Evolutionary conservation across 2,329 filamentous ascomycete genomes (phyloP).

Genomic region (Botryotinia narcissicola): DNA sequence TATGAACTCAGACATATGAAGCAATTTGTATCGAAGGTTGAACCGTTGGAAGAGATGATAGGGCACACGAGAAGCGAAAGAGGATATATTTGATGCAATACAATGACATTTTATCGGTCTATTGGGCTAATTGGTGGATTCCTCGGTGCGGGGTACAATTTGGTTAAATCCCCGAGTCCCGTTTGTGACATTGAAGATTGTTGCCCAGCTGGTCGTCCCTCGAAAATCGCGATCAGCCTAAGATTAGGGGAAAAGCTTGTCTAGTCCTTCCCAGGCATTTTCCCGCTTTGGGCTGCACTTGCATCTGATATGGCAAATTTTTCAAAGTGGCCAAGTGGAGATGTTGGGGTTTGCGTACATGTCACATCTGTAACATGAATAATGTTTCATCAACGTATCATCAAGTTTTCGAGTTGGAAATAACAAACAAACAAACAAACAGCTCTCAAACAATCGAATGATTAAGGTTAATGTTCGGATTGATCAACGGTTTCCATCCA

Average conservation of each 20-base stretch:
- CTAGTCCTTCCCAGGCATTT: background rate
- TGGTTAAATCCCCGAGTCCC: conserved; percentile 7
- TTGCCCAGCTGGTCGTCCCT: conserved; percentile 4
- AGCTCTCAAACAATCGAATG: background rate
- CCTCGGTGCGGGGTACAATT: conserved; percentile 5
- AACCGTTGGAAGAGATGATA: background rate
- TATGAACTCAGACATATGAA: background rate
- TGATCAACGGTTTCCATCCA: background rate
- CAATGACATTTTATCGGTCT: background rate
- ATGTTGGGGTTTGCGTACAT: background rate
- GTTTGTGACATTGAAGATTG: conserved; percentile 1
- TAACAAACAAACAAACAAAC: background rate
- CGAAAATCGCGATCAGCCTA: background rate
- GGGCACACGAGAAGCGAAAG: background rate
- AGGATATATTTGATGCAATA: background rate
- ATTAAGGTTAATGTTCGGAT: conserved; percentile 1
- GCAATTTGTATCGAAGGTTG: background rate
- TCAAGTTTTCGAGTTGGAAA: background rate
- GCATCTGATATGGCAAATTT: background rate
- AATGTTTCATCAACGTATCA: conserved; percentile 11
- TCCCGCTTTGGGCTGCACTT: background rate
- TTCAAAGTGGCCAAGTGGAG: conserved; percentile 8
- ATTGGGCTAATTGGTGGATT: background rate
- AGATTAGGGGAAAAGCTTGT: conserved; percentile 10
- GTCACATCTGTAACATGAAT: conserved; percentile 10